Evolutionary conservation across 805 yeast species (phyloP).

Genomic region (Starmerella roubikii): DNA sequence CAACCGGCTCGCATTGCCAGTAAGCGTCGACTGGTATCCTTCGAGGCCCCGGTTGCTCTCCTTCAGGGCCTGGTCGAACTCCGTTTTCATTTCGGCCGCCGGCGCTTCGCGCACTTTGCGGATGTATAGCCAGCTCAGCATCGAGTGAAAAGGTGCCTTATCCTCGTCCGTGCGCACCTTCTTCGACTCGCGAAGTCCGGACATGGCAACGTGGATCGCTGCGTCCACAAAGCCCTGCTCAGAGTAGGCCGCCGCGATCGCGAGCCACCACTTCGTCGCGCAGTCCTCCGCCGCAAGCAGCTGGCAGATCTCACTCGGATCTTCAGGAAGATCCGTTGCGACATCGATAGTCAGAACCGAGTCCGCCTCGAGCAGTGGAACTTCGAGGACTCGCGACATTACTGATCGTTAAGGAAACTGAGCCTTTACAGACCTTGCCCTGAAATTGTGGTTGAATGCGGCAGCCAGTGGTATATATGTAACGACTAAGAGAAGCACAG

Average conservation of each 20-base stretch:
- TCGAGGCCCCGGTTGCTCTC: slow-evolving; percentile 29
- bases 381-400: slow-evolving; percentile 35
- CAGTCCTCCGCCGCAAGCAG: slow-evolving; percentile 72
- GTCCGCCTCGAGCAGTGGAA: slow-evolving; percentile 63
- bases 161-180: slow-evolving; percentile 28
- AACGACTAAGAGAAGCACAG: too few species aligned
- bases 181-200: slow-evolving; percentile 36
- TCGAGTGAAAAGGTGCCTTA: slow-evolving; percentile 42
- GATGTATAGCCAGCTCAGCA: slow-evolving; percentile 55
- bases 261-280: slow-evolving; percentile 65
- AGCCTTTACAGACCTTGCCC: too few species aligned
- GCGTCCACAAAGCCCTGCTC: slow-evolving; percentile 44
- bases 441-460: too few species aligned
- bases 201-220: slow-evolving; percentile 47
- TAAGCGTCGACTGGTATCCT: slow-evolving; percentile 36
- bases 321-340: slow-evolving; percentile 73
- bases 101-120: slow-evolving; percentile 26
- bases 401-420: too few species aligned
- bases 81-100: slow-evolving; percentile 9
- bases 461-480: too few species aligned
- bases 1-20: slow-evolving; percentile 9
- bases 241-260: slow-evolving; percentile 72
- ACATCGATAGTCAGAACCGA: slow-evolving; percentile 80
- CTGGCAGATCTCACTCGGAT: slow-evolving; percentile 67
- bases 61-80: slow-evolving; percentile 32